These are phyloP conservation scores for Chaetomium tenue DNA, from an alignment of 495 filamentous ascomycete genomes.

Conservation along the genomic window DNA sequence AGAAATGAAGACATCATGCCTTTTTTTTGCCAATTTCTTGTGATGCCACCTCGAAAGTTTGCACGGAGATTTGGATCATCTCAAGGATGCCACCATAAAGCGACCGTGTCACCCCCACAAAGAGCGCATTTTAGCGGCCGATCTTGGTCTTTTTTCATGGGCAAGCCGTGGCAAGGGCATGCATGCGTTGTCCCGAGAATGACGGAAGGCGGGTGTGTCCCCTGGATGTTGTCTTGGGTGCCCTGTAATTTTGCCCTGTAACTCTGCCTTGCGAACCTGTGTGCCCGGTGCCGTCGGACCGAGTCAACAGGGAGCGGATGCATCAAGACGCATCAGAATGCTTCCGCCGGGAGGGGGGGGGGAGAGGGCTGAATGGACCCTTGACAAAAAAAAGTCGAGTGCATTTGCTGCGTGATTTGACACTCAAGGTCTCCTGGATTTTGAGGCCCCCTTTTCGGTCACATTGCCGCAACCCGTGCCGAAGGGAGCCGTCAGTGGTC, in stretches of 20 bases:
- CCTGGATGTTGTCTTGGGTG: too few relatives aligned
- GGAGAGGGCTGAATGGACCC: not conserved
- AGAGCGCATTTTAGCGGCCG: not conserved
- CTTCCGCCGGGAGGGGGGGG: not conserved
- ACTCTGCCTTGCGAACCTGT: too few relatives aligned
- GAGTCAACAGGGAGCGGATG: conserved; percentile 2
- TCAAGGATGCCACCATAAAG: conserved; percentile 15
- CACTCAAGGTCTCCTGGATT: not conserved
- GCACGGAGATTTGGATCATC: conserved; percentile 23
- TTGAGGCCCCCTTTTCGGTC: not conserved
- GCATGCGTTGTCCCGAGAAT: not conserved
- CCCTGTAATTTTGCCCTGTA: too few relatives aligned
- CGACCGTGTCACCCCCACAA: not conserved
- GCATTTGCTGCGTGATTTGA: not conserved
- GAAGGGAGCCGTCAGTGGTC: conserved; percentile 7
- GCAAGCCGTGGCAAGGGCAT: not conserved
- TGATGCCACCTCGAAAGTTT: not conserved
- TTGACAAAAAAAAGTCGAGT: not conserved
- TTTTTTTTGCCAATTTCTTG: not conserved
- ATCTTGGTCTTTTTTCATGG: not conserved
- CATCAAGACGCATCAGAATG: not conserved
- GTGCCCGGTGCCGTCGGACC: conserved; percentile 7
- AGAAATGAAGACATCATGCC: conserved; percentile 15
- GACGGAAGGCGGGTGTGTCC: not conserved
- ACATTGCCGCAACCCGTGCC: conserved; percentile 17